These are phyloP conservation scores for Plasmodium cynomolgi DNA, from an alignment of 169 alveolate species.

Conservation along the genomic window DNA sequence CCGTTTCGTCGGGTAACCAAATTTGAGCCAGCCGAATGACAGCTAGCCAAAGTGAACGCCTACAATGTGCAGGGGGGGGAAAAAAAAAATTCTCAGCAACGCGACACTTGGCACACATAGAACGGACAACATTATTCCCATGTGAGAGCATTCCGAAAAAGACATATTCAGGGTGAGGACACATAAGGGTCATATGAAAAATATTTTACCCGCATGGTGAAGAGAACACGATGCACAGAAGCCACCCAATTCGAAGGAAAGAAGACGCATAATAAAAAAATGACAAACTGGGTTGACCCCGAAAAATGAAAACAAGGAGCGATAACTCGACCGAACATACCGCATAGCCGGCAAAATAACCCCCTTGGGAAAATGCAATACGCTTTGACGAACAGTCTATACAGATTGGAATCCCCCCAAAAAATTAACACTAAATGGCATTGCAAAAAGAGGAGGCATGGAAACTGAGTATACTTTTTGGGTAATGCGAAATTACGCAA, in stretches of 20 bases:
- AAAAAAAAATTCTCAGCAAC: not conserved
- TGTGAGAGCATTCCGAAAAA: not conserved
- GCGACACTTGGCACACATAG: not conserved
- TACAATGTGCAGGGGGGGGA: not conserved
- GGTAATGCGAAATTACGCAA: not conserved
- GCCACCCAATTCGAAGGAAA: not conserved
- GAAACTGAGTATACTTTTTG: not conserved
- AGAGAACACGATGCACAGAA: not conserved
- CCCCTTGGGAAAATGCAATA: not conserved
- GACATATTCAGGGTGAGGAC: constrained; percentile 7
- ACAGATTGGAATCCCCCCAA: not conserved
- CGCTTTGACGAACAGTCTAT: not conserved
- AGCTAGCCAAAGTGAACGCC: not conserved
- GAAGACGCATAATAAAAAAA: not conserved
- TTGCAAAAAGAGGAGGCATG: not conserved
- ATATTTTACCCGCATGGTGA: constrained; percentile 20
- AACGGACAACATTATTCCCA: not conserved
- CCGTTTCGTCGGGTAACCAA: not conserved
- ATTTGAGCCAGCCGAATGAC: not conserved
- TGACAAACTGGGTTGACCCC: not conserved
- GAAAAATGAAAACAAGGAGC: not conserved
- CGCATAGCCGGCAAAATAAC: not conserved
- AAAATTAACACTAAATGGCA: not conserved
- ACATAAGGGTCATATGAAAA: constrained; percentile 26
- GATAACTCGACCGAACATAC: not conserved